Evolutionary conservation across 1,284 basidiomycete species (phyloP).

Genomic region (Boletus sp.): DNA sequence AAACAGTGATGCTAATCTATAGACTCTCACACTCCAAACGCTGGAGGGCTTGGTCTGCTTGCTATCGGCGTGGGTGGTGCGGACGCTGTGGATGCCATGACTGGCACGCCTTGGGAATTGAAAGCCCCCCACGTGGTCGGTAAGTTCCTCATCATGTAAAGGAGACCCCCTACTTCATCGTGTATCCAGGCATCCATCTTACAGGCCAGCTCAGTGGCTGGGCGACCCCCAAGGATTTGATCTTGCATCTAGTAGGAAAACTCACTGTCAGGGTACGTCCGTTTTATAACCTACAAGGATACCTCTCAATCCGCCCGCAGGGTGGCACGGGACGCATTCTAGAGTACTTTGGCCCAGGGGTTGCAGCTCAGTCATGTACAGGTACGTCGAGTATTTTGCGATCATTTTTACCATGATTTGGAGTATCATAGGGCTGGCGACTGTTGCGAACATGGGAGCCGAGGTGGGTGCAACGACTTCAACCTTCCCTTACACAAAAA

Average conservation of each 20-base stretch:
- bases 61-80: constrained; percentile 99
- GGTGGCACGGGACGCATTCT: constrained; percentile 96
- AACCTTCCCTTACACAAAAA: constrained; percentile 91
- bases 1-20: constrained; percentile 21
- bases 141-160: constrained; percentile 30
- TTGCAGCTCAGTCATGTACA: constrained; percentile 88
- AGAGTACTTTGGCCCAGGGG: constrained; percentile 97
- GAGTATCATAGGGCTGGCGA: constrained; percentile 67
- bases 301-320: constrained; percentile 34
- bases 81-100: constrained; percentile 98
- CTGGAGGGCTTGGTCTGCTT: constrained; percentile 95
- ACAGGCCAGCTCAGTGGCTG: constrained; percentile 88
- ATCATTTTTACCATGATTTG: background rate
- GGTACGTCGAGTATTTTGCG: constrained; percentile 42
- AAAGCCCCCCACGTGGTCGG: constrained; percentile 91
- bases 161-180: background rate
- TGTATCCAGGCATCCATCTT: constrained; percentile 64
- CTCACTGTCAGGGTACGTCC: constrained; percentile 83
- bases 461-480: constrained; percentile 99
- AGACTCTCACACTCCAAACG: constrained; percentile 99
- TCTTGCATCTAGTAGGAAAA: constrained; percentile 90
- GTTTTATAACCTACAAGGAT: background rate
- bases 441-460: constrained; percentile 98
- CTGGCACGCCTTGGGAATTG: constrained; percentile 96
- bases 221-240: constrained; percentile 96